These are phyloP conservation scores for Globisporangium heterothallicum DNA, from an alignment of 352 stramenopile genomes.

Conservation along the genomic window DNA sequence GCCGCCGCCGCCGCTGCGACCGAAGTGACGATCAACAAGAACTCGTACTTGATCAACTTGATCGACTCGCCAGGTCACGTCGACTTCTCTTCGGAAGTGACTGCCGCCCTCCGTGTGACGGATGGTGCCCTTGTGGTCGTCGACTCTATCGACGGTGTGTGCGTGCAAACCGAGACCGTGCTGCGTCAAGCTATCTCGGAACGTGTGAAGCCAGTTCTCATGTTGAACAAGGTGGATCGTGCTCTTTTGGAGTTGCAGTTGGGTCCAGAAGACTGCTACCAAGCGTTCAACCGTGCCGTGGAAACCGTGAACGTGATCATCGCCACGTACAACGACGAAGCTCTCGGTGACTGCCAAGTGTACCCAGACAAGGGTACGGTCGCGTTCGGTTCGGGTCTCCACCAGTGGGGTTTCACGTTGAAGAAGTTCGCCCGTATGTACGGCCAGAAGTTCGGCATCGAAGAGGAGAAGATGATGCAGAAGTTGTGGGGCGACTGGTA, in stretches of 20 bases:
- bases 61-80: constrained; percentile 99
- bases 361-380: constrained; percentile 98
- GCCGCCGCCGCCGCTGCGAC: constrained; percentile 23
- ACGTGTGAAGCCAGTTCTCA: constrained; percentile 97
- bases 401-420: constrained; percentile 99
- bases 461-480: constrained; percentile 98
- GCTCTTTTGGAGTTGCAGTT: constrained; percentile 98
- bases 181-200: constrained; percentile 97
- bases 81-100: constrained; percentile 99
- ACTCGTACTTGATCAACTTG: constrained; percentile 99
- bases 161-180: constrained; percentile 99
- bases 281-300: constrained; percentile 97
- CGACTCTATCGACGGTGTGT: constrained; percentile 99
- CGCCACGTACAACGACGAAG: constrained; percentile 98
- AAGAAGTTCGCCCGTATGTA: constrained; percentile 99
- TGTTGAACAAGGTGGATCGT: constrained; percentile 99
- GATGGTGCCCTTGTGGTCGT: constrained; percentile 99
- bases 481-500: constrained; percentile 99
- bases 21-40: constrained; percentile 93
- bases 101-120: constrained; percentile 97
- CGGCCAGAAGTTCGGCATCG: constrained; percentile 98
- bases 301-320: constrained; percentile 99
- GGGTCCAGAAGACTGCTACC: constrained; percentile 98
- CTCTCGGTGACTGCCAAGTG: constrained; percentile 96
- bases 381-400: constrained; percentile 98